Evolutionary conservation across 108 stramenopile genomes (phyloP).

Genomic region (Nannochloropsis granulata): DNA sequence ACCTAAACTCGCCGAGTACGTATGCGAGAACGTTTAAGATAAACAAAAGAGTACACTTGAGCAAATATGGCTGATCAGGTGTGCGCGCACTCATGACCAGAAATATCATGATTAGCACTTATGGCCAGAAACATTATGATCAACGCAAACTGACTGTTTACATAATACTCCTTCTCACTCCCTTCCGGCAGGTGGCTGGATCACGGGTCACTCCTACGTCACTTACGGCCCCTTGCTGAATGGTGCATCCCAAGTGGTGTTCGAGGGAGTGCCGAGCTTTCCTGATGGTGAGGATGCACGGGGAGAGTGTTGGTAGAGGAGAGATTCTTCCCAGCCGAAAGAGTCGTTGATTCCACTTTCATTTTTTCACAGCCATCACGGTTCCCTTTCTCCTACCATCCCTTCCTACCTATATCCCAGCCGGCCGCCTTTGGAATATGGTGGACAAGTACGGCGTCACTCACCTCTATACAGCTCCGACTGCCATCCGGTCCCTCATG

Average conservation of each 20-base stretch:
- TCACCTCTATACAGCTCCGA: conserved; percentile 31
- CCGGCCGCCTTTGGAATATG: background rate
- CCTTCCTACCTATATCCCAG: background rate
- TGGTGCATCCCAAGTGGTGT: background rate
- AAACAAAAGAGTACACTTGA: no score
- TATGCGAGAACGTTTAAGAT: no score
- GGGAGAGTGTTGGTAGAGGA: background rate
- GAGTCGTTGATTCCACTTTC: background rate
- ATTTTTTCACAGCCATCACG: background rate
- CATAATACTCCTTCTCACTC: no score
- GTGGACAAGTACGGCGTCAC: conserved; percentile 7
- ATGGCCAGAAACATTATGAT: no score
- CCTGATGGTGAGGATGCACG: background rate
- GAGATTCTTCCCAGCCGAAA: background rate
- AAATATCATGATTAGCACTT: no score
- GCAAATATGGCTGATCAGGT: no score
- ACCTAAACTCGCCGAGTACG: no score
- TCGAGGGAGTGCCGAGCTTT: conserved; percentile 16
- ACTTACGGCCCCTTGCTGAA: conserved; percentile 13
- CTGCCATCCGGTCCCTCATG: conserved; percentile 27
- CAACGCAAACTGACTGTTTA: no score
- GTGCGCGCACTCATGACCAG: no score
- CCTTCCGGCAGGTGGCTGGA: conserved; percentile 7
- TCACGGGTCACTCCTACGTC: conserved; percentile 28
- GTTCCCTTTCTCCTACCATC: background rate